Percentiles rank a stretch among this genome's conserved stretches.
phyloP scores from a whole-genome alignment of 176 grass and related monocot genomes.

The Zoysia pacifica region DNA sequence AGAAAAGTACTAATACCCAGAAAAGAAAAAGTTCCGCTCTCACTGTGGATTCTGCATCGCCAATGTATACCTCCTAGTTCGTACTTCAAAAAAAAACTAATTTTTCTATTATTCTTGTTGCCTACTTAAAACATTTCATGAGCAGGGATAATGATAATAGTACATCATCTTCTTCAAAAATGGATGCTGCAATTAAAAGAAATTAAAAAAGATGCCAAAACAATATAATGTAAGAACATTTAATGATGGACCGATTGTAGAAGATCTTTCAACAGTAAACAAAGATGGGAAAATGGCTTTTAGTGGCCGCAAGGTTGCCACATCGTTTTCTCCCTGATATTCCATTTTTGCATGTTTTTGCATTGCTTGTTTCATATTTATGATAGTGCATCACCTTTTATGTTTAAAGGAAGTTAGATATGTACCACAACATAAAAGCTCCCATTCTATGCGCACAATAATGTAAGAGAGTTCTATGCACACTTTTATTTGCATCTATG shows the following conservation, averaged over 20 bases:
- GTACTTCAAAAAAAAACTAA: not conserved
- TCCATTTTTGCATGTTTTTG: too few relatives aligned
- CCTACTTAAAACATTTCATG: constrained; percentile 10
- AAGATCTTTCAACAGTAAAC: constrained; percentile 71
- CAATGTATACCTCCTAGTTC: constrained; percentile 38
- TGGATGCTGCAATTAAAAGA: constrained; percentile 56
- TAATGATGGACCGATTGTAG: constrained; percentile 69
- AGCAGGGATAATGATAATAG: constrained; percentile 41
- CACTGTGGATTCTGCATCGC: constrained; percentile 36
- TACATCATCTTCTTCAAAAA: constrained; percentile 30
- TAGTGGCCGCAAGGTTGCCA: constrained; percentile 64
- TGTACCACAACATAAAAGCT: too few relatives aligned
- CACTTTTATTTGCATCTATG: too few relatives aligned
- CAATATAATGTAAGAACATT: constrained; percentile 60
- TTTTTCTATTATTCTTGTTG: constrained; percentile 2
- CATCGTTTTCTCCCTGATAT: not conserved
- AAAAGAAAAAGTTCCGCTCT: constrained; percentile 49
- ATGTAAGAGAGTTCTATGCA: too few relatives aligned
- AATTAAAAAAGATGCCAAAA: constrained; percentile 54
- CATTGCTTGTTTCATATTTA: too few relatives aligned
- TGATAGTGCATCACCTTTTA: too few relatives aligned
- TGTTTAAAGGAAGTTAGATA: too few relatives aligned
- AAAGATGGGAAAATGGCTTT: constrained; percentile 70
- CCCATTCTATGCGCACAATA: too few relatives aligned
- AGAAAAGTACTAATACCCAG: constrained; percentile 7